Conservation (phyloP, 768 basidiomycete genomes). For the Phanerochaete sordida region DNA sequence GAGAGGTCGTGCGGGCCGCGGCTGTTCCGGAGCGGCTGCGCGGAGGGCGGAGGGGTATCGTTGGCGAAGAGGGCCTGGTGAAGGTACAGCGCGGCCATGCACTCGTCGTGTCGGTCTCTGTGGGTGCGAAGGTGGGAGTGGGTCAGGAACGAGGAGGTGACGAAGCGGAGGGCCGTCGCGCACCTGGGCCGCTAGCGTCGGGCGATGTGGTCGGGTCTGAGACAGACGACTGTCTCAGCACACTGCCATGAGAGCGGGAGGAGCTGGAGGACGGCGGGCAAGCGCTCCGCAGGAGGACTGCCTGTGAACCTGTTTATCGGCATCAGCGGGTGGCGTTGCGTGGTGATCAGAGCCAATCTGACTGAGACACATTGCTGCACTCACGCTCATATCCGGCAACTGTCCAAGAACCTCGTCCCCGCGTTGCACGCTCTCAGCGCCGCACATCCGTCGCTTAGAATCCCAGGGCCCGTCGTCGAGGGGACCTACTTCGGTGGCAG, state of each 20-base stretch:
- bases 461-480: too few relatives aligned
- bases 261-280: background rate
- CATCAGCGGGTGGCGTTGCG: conserved; percentile 9
- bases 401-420: background rate
- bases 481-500: too few relatives aligned
- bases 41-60: conserved; percentile 18
- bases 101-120: background rate
- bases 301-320: background rate
- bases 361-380: background rate
- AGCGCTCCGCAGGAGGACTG: background rate
- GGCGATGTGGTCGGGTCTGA: background rate
- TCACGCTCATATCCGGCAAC: background rate
- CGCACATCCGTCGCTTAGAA: too few relatives aligned
- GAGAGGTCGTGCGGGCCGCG: conserved; percentile 24
- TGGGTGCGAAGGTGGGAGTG: background rate
- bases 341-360: conserved; percentile 2
- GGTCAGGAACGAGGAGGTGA: background rate
- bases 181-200: background rate
- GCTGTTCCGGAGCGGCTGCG: conserved; percentile 4
- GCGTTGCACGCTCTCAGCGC: too few relatives aligned
- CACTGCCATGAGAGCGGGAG: background rate
- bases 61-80: conserved; percentile 48
- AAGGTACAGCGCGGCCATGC: conserved; percentile 59
- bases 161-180: background rate
- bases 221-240: background rate